Evolutionary conservation across 1,139 yeast species (phyloP).

Genomic region (Geotrichum armillariae): DNA sequence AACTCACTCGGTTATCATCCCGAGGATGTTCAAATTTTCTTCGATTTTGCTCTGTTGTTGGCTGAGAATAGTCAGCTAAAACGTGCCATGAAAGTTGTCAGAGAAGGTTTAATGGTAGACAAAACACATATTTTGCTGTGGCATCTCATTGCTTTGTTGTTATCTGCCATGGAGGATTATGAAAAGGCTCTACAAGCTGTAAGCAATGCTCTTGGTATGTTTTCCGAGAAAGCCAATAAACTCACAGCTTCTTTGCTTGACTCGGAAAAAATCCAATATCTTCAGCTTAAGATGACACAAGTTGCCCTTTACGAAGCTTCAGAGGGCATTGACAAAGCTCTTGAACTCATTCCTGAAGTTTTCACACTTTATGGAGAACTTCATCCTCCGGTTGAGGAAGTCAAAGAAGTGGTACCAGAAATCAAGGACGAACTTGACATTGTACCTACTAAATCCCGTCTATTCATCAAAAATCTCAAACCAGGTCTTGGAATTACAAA

Average conservation of each 20-base stretch:
- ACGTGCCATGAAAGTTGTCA: conserved; percentile 37
- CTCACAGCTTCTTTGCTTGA: conserved; percentile 28
- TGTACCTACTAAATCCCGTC: conserved; percentile 5
- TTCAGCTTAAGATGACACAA: conserved; percentile 76
- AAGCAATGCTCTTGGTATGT: conserved; percentile 41
- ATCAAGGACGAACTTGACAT: background rate
- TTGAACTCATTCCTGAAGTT: conserved; percentile 66
- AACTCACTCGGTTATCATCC: conserved; percentile 28
- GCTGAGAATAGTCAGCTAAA: conserved; percentile 32
- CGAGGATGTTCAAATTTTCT: conserved; percentile 25
- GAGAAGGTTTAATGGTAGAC: conserved; percentile 41
- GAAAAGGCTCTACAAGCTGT: conserved; percentile 48
- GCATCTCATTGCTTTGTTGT: conserved; percentile 53
- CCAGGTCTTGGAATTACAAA: conserved; percentile 4
- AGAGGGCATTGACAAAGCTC: conserved; percentile 59
- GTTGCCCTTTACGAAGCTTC: conserved; percentile 66
- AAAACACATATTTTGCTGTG: conserved; percentile 49
- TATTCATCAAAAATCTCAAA: conserved; percentile 10
- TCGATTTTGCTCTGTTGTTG: conserved; percentile 35
- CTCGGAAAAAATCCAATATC: conserved; percentile 45
- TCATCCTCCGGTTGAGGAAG: conserved; percentile 37
- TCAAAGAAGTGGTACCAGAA: conserved; percentile 12
- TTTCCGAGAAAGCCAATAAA: conserved; percentile 28
- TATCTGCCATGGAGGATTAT: conserved; percentile 53
- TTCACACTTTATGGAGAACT: conserved; percentile 60